A percentile compares a stretch with the other conserved stretches of the same genome.
phyloP scores from a whole-genome alignment of 768 basidiomycete genomes.

The Tricholoma furcatifolium region DNA sequence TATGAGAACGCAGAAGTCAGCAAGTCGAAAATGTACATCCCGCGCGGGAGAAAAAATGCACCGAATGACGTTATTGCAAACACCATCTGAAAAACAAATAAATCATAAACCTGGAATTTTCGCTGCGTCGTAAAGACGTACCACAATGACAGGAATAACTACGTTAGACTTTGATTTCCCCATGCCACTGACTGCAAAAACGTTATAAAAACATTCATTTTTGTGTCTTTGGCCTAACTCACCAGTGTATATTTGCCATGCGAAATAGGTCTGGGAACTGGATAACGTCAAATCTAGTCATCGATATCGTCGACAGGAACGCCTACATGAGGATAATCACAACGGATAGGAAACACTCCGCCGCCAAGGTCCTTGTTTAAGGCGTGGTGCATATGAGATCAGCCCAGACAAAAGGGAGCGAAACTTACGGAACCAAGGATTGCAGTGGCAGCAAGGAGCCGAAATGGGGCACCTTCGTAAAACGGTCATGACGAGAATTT shows the following conservation, averaged over 20 bases:
- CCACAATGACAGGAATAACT: conserved; percentile 15
- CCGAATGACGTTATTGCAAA: conserved; percentile 8
- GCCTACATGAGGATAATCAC: conserved; percentile 34
- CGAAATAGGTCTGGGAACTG: conserved; percentile 36
- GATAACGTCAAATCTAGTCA: background rate
- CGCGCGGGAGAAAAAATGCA: no score
- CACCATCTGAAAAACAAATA: background rate
- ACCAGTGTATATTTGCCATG: conserved; percentile 32
- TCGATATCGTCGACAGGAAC: background rate
- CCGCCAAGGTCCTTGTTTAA: conserved; percentile 27
- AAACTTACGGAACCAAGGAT: conserved; percentile 27
- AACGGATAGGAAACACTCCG: conserved; percentile 33
- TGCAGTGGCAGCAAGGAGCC: conserved; percentile 28
- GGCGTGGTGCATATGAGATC: no score
- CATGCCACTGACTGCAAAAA: background rate
- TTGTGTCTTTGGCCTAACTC: background rate
- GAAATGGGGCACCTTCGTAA: conserved; percentile 31
- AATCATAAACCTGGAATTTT: background rate
- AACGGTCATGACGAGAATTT: background rate
- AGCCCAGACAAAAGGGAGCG: background rate
- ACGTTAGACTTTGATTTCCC: conserved; percentile 5
- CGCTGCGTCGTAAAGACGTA: background rate
- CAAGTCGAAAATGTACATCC: no score
- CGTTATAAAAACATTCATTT: background rate
- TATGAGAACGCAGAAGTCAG: background rate